A percentile compares a stretch with the other conserved stretches of the same genome.
Evolutionary conservation across 1,284 basidiomycete genomes (phyloP).

Genomic region (Exobasidium cylindrosporum): DNA sequence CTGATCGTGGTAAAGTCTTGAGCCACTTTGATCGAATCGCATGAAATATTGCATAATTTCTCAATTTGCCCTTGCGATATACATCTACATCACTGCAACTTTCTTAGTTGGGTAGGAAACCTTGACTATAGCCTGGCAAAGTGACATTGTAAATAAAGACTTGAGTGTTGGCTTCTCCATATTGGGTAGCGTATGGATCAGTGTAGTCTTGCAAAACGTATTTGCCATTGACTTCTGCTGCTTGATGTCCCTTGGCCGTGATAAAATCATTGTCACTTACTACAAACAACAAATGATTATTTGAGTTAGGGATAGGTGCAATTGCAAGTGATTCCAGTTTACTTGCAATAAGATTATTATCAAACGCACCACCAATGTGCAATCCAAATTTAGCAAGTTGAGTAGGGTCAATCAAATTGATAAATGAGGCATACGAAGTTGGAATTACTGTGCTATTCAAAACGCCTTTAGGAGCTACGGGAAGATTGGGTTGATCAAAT

Average conservation of each 20-base stretch:
- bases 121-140: slow-evolving; percentile 58
- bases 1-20: no score
- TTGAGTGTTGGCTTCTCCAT: slow-evolving; percentile 61
- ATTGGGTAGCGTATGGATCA: slow-evolving; percentile 32
- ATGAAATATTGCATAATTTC: no score
- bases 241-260: slow-evolving; percentile 63
- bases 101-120: slow-evolving; percentile 1
- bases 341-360: slow-evolving; percentile 63
- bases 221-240: slow-evolving; percentile 29
- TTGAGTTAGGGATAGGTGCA: slow-evolving; percentile 61
- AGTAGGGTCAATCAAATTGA: slow-evolving; percentile 61
- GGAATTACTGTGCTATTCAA: slow-evolving; percentile 60
- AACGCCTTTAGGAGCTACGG: slow-evolving; percentile 62
- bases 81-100: background rate
- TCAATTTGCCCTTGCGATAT: no score
- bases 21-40: no score
- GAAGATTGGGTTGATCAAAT: slow-evolving; percentile 63
- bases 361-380: slow-evolving; percentile 56
- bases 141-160: slow-evolving; percentile 68
- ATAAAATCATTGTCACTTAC: slow-evolving; percentile 68
- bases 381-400: slow-evolving; percentile 62
- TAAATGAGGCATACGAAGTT: slow-evolving; percentile 64
- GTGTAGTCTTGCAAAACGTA: slow-evolving; percentile 31
- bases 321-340: slow-evolving; percentile 71
- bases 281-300: slow-evolving; percentile 69